phyloP scores from a whole-genome alignment of 148 eudicot species.

The Arctostaphylos glauca region DNA sequence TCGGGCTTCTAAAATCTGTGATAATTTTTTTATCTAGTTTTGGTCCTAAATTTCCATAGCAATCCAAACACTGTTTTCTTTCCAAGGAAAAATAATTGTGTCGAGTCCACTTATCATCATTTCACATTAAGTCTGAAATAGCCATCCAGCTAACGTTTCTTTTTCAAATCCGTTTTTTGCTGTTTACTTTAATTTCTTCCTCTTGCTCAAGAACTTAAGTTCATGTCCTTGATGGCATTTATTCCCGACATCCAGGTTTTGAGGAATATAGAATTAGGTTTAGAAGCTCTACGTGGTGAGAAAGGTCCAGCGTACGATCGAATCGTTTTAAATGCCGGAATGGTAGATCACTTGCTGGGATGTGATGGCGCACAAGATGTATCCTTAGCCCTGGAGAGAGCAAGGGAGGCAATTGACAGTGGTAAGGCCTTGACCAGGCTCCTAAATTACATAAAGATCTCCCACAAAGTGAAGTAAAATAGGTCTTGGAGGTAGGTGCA shows the following conservation, averaged over 20 bases:
- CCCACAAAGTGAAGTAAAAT: constrained; percentile 47
- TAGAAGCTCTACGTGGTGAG: constrained; percentile 85
- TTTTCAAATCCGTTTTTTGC: background rate
- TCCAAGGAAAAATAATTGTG: background rate
- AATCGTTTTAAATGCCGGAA: constrained; percentile 76
- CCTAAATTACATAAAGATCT: constrained; percentile 63
- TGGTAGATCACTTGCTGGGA: constrained; percentile 92
- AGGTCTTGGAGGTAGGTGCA: background rate
- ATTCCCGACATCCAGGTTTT: constrained; percentile 48
- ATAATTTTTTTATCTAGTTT: background rate
- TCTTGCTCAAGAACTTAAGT: background rate
- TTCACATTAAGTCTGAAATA: background rate
- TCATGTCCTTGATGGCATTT: background rate
- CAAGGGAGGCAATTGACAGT: constrained; percentile 91
- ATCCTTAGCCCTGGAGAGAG: constrained; percentile 67
- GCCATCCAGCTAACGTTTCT: background rate
- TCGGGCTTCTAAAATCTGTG: background rate
- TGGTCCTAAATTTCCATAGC: background rate
- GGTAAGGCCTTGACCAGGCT: constrained; percentile 79
- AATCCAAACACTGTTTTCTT: background rate
- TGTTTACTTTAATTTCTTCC: background rate
- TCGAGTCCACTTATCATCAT: background rate
- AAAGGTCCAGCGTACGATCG: constrained; percentile 96
- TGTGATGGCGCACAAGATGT: constrained; percentile 83
- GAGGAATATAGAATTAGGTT: constrained; percentile 84